These are phyloP conservation scores for Boletus rubroflammeus DNA, from an alignment of 768 basidiomycete species.

Conservation along the genomic window DNA sequence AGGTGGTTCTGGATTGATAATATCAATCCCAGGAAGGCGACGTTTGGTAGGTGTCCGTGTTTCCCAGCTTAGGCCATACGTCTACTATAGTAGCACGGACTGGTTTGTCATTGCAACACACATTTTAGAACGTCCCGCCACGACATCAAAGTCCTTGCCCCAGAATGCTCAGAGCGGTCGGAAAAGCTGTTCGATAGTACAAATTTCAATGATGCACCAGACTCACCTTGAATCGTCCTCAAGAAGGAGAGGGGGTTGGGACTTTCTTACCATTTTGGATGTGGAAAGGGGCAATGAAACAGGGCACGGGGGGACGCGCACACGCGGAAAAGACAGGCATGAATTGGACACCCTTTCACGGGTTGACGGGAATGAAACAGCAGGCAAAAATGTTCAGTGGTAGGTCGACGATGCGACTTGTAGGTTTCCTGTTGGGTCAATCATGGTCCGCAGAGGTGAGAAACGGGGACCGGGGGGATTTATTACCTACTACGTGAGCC, in stretches of 20 bases:
- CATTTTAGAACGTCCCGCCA: background rate
- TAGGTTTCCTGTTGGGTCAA: constrained; percentile 9
- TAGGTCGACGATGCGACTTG: constrained; percentile 2
- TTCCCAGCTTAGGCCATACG: constrained; percentile 1
- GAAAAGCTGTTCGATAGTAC: constrained; percentile 3
- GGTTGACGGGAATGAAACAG: constrained; percentile 23
- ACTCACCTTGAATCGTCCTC: constrained; percentile 3
- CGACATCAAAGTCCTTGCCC: constrained; percentile 9
- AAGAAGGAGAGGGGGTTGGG: constrained; percentile 6
- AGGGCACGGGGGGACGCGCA: constrained; percentile 12
- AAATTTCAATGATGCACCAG: constrained; percentile 15
- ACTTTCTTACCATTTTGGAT: constrained; percentile 4
- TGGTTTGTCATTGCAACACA: constrained; percentile 12
- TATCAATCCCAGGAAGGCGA: constrained; percentile 11
- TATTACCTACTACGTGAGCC: constrained; percentile 27
- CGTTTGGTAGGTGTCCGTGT: constrained; percentile 1
- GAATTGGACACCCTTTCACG: constrained; percentile 3
- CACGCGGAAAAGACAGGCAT: constrained; percentile 6
- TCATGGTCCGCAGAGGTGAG: background rate
- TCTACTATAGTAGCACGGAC: constrained; percentile 2
- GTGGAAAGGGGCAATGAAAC: constrained; percentile 15
- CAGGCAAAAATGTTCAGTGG: background rate
- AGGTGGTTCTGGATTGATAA: constrained; percentile 6
- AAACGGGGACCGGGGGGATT: background rate
- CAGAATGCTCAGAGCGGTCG: constrained; percentile 1